A percentile compares a stretch with the other conserved stretches of the same genome.
These are phyloP conservation scores for Tuber aestivum DNA, from an alignment of 495 filamentous ascomycete genomes.

Conservation along the genomic window DNA sequence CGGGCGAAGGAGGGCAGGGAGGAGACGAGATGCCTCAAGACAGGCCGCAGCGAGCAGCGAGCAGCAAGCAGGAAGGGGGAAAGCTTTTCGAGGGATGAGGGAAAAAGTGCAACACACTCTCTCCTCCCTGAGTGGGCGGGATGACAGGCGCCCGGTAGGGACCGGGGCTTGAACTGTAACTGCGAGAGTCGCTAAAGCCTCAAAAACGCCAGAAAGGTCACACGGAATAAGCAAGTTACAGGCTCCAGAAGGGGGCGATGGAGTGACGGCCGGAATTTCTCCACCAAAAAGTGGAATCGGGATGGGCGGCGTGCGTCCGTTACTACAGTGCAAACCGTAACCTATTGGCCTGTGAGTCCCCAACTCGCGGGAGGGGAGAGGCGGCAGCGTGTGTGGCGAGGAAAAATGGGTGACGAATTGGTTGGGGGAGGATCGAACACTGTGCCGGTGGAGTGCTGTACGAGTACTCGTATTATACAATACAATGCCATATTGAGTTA, in stretches of 20 bases:
- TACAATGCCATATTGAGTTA: too few species aligned
- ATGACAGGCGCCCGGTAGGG: not conserved
- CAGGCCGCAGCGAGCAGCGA: not conserved
- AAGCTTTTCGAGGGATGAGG: not conserved
- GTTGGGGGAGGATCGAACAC: not conserved
- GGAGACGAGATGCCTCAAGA: not conserved
- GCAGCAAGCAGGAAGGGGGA: not conserved
- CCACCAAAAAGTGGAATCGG: not conserved
- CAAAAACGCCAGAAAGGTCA: constrained; percentile 4
- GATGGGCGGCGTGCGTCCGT: not conserved
- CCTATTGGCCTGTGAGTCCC: not conserved
- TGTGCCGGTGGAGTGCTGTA: not conserved
- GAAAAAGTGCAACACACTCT: constrained; percentile 1
- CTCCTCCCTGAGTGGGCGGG: not conserved
- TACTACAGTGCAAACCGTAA: not conserved
- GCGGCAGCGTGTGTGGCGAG: not conserved
- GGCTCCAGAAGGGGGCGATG: not conserved
- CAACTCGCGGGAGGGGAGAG: not conserved
- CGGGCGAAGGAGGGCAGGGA: not conserved
- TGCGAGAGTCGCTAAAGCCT: not conserved
- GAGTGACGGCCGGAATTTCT: not conserved
- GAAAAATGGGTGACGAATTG: not conserved
- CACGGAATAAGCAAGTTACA: not conserved
- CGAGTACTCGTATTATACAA: too few species aligned
- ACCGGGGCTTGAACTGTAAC: not conserved